phyloP scores from a whole-genome alignment of 768 basidiomycete genomes.

The Strobilomyces dryophilus region DNA sequence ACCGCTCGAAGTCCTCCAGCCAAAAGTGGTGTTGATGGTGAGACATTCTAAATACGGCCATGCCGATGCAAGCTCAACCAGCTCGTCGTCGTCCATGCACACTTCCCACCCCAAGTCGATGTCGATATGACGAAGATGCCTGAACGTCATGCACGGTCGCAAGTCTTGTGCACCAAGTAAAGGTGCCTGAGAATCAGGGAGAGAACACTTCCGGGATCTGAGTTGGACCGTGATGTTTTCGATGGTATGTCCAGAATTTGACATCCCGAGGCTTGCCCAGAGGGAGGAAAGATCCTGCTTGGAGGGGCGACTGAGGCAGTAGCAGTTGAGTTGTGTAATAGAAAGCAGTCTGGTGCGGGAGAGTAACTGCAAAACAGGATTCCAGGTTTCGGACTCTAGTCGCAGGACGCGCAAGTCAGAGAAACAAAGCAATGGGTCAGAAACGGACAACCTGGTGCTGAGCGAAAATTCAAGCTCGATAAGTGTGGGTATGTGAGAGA shows the following conservation, averaged over 20 bases:
- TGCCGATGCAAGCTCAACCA: background rate
- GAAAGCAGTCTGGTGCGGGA: background rate
- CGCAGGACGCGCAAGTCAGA: no score
- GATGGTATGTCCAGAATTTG: background rate
- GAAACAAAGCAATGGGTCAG: no score
- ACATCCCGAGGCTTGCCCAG: background rate
- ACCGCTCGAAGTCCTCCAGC: background rate
- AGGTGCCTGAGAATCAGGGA: background rate
- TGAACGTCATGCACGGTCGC: background rate
- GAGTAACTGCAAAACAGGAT: background rate
- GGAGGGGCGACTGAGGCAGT: no score
- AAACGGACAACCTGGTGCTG: no score
- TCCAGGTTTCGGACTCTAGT: background rate
- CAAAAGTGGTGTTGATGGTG: background rate
- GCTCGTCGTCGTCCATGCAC: background rate
- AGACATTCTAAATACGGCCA: background rate
- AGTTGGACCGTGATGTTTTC: background rate
- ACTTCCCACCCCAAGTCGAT: background rate
- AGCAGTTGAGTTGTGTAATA: background rate
- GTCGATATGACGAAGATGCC: background rate
- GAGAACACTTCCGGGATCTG: background rate
- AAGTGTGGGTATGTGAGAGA: no score
- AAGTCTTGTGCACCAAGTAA: background rate
- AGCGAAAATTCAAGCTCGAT: no score
- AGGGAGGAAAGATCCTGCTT: background rate